Base-by-base conservation (phyloP, 495 filamentous ascomycete species). In the Cryomyces minteri region DNA sequence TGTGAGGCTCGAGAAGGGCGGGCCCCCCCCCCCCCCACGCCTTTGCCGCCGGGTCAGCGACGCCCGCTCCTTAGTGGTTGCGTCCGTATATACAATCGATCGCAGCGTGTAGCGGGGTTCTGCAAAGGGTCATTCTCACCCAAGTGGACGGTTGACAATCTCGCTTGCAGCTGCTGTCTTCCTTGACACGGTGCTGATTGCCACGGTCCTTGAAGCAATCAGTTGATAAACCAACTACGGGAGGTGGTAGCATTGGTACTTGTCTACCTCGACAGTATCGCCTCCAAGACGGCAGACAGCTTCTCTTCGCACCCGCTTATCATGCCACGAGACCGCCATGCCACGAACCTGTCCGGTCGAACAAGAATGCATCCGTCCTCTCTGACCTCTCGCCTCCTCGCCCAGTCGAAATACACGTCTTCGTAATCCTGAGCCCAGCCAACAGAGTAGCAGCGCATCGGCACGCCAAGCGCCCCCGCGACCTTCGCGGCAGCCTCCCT, bases 371-470 rank as follows among this genome's bases (percentile, higher is more conserved):
- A 67, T 0, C 72, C 72, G 53, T 65, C 61, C 43, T 74, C 72
- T n/a, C 64, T 63, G 5, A 74, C 58, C 33, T 63, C 66, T 18
- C 67, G 54, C 32, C 55, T 49, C 12, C 56, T 48, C 12, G 55
- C 58, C 71, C 72, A 75, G 31, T 72, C 68, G 33, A 60, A 63
- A 51, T 73, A 73, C 4, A 68, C 60, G 51, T 75, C 72, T 44
- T 69, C 63, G 40, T 61, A 75, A 43, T 73, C 69, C 31, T 66
- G 65, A 0, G 54, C 50, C 50, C 64, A 66, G 0, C 71, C 71
- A 43, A 75, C 70, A 0, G 56, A 57, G 43, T 66, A 68, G 0
- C 54, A 50, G 18, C 59, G 63, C 18, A 75, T 61, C 5, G 51
- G 45, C 5, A 75, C 55, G 5, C 56, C 58, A 9, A 68, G 54